Percentiles rank a stretch among this genome's conserved stretches.
Evolutionary conservation across 495 filamentous ascomycete species (phyloP).

Genomic region (Penicillium cinerascens): DNA sequence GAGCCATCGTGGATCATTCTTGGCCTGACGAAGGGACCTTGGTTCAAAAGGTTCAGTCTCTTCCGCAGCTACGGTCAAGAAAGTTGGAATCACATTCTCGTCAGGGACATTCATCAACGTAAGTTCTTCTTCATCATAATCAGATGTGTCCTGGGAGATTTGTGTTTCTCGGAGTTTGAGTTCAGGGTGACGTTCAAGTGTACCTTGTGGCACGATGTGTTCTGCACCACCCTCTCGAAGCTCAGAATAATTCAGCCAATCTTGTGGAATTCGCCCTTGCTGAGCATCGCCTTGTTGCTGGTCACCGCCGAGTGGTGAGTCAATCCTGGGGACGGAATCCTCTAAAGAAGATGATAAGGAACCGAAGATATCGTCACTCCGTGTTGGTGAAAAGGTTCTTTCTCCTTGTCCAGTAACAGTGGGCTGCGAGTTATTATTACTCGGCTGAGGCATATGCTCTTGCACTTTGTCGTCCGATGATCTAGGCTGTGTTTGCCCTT

Average conservation of each 20-base stretch:
- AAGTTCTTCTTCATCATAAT: conserved; percentile 12
- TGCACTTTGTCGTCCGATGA: no score
- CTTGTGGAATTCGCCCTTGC: conserved; percentile 8
- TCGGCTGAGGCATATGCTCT: no score
- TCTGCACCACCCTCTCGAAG: conserved; percentile 6
- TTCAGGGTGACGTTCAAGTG: conserved; percentile 17
- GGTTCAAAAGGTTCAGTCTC: conserved; percentile 18
- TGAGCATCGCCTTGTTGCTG: no score
- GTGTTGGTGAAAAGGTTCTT: no score
- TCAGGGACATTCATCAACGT: conserved; percentile 15
- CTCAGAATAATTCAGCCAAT: conserved; percentile 8
- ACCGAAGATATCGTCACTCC: no score
- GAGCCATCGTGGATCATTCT: conserved; percentile 9
- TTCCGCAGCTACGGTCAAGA: conserved; percentile 12
- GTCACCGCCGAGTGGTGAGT: no score
- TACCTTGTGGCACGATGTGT: conserved; percentile 6
- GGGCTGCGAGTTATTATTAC: no score
- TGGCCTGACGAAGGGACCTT: conserved; percentile 7
- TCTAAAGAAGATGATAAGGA: no score
- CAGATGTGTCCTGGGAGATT: not conserved
- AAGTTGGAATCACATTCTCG: conserved; percentile 10
- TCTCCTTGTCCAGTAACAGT: no score
- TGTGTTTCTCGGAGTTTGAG: conserved; percentile 3
- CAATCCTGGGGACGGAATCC: no score
- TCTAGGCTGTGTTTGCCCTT: no score